These are phyloP conservation scores for Cetraspora pellucida DNA, from an alignment of 192 early-diverging fungal genomes.

Conservation along the genomic window DNA sequence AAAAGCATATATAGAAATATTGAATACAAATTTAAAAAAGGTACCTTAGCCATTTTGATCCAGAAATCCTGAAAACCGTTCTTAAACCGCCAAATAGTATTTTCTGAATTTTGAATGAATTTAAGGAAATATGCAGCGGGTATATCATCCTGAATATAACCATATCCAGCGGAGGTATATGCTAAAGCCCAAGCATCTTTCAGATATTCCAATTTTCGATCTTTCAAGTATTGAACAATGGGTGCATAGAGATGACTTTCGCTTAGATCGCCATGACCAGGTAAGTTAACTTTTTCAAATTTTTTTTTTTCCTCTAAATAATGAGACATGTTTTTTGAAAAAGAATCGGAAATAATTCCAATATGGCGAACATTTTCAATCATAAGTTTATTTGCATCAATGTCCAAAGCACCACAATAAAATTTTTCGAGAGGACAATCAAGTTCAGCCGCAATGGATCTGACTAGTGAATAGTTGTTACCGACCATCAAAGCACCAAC, in stretches of 20 bases:
- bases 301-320: conserved; percentile 4
- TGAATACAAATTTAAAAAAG: background rate
- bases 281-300: background rate
- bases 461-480: background rate
- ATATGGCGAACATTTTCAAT: background rate
- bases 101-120: conserved; percentile 10
- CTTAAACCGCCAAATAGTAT: conserved; percentile 15
- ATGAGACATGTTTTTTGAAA: conserved; percentile 7
- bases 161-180: conserved; percentile 27
- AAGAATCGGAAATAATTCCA: background rate
- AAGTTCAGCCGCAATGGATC: background rate
- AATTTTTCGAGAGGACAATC: conserved; percentile 26
- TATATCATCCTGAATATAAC: conserved; percentile 18
- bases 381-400: background rate
- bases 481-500: conserved; percentile 26
- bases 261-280: conserved; percentile 16
- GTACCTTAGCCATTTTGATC: conserved; percentile 14
- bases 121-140: conserved; percentile 10
- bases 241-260: conserved; percentile 9
- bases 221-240: conserved; percentile 22
- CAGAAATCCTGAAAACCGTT: conserved; percentile 23
- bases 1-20: background rate
- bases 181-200: conserved; percentile 24
- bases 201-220: background rate
- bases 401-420: conserved; percentile 3